Percentiles rank a stretch among this genome's conserved stretches.
Evolutionary conservation across 345 rosid species (phyloP).

Genomic region (Rhizophora apiculata): DNA sequence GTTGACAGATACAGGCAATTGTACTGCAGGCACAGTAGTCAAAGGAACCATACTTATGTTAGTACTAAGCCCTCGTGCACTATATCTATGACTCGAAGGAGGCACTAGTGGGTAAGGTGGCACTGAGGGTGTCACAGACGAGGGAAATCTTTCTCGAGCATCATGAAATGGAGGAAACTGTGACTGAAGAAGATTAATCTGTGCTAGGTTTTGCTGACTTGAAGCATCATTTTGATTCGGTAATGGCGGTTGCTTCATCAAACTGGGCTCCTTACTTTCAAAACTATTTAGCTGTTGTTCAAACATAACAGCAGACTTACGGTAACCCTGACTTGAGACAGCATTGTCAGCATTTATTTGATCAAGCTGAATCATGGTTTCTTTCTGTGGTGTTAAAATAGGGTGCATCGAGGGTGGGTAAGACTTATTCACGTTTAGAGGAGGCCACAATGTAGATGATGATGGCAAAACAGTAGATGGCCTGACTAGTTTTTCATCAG

Average conservation of each 20-base stretch:
- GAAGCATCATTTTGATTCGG: conserved; percentile 41
- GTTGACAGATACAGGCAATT: conserved; percentile 42
- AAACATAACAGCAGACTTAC: conserved; percentile 41
- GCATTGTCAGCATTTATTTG: conserved; percentile 38
- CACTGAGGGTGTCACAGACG: conserved; percentile 38
- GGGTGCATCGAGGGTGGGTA: conserved; percentile 43
- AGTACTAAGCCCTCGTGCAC: conserved; percentile 40
- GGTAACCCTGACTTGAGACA: conserved; percentile 42
- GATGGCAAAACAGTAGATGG: conserved; percentile 30
- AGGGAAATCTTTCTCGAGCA: conserved; percentile 34
- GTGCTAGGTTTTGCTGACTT: conserved; percentile 52
- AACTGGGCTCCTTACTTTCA: conserved; percentile 39
- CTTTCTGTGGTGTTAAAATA: conserved; percentile 41
- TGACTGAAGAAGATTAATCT: conserved; percentile 40
- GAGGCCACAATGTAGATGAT: conserved; percentile 51
- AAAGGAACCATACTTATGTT: conserved; percentile 29
- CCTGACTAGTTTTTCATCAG: conserved; percentile 39
- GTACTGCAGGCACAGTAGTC: conserved; percentile 29
- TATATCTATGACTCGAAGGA: conserved; percentile 44
- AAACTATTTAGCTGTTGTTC: conserved; percentile 47
- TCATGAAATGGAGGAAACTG: conserved; percentile 41
- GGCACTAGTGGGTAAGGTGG: conserved; percentile 45
- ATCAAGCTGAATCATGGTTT: conserved; percentile 41
- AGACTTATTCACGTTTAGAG: conserved; percentile 52
- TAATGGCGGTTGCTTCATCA: conserved; percentile 29